Percentiles rank a stretch among this genome's conserved stretches.
Conservation (phyloP, 805 yeast species). For the Jamesozyma hellenica region DNA sequence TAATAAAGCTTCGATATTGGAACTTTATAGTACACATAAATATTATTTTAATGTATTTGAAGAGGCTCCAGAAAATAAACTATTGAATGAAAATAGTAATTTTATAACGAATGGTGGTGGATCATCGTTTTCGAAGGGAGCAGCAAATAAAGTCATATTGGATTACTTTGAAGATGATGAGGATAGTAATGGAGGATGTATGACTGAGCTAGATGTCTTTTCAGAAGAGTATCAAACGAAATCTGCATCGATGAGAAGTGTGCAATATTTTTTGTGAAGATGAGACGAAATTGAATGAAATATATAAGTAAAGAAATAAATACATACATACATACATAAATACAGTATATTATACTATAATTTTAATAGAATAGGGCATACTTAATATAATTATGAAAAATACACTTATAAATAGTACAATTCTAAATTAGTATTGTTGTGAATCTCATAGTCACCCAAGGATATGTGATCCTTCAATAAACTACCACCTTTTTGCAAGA, state of each 20-base stretch:
- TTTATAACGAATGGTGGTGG: slow-evolving; percentile 2
- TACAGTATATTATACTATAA: not conserved
- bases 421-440: slow-evolving; percentile 80
- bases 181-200: not conserved
- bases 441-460: slow-evolving; percentile 89
- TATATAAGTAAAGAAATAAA: not conserved
- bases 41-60: slow-evolving; percentile 84
- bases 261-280: slow-evolving; percentile 28
- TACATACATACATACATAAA: not conserved
- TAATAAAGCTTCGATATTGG: slow-evolving; percentile 93
- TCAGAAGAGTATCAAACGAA: slow-evolving; percentile 29
- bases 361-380: not conserved
- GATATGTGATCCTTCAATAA: slow-evolving; percentile 82
- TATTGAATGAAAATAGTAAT: slow-evolving; percentile 13
- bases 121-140: not conserved
- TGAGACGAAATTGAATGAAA: not conserved
- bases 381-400: not conserved
- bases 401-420: slow-evolving; percentile 52
- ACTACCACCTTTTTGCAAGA: slow-evolving; percentile 77
- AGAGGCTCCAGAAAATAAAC: slow-evolving; percentile 87
- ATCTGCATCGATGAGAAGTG: slow-evolving; percentile 26
- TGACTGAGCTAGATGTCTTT: slow-evolving; percentile 17
- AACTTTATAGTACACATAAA: slow-evolving; percentile 60
- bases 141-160: slow-evolving; percentile 7
- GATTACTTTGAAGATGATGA: slow-evolving; percentile 10